Conservation (phyloP, 768 basidiomycete genomes). For the Tylopilus sp. region DNA sequence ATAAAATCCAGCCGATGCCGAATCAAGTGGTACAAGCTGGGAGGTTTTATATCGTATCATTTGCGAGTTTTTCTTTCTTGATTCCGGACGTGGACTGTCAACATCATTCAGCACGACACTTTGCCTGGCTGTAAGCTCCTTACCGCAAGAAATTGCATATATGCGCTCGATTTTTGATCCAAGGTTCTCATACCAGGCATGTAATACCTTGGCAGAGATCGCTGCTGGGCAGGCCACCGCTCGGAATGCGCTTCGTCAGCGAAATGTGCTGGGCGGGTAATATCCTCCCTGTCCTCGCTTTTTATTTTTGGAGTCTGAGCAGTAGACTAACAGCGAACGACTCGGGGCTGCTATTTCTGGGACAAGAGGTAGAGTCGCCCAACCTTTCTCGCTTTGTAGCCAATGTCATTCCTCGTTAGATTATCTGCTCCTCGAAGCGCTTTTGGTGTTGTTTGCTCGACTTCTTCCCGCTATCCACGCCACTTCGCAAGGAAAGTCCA, state of each 20-base stretch:
- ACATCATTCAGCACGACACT: constrained; percentile 22
- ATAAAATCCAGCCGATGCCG: constrained; percentile 13
- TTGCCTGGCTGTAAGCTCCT: constrained; percentile 21
- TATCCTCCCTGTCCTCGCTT: neutral
- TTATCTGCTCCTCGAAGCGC: constrained; percentile 53
- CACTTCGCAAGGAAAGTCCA: constrained; percentile 31
- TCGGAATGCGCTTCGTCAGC: constrained; percentile 43
- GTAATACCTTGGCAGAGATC: constrained; percentile 49
- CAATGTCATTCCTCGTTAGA: constrained; percentile 33
- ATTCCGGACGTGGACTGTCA: constrained; percentile 13
- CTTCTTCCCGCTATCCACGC: constrained; percentile 46
- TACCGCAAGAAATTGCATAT: constrained; percentile 19
- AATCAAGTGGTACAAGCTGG: constrained; percentile 26
- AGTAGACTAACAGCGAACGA: constrained; percentile 31
- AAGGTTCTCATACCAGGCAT: constrained; percentile 41
- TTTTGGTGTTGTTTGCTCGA: constrained; percentile 54
- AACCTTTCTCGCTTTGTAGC: neutral
- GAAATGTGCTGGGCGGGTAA: constrained; percentile 48
- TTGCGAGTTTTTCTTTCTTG: constrained; percentile 38
- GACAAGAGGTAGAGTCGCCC: constrained; percentile 41
- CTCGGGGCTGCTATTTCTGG: constrained; percentile 48
- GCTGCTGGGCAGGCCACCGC: constrained; percentile 40
- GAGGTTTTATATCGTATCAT: constrained; percentile 28
- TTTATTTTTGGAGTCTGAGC: neutral
- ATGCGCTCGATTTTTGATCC: constrained; percentile 23